Base-by-base conservation (phyloP, 768 basidiomycete species). In the Auriscalpium microsporum region DNA sequence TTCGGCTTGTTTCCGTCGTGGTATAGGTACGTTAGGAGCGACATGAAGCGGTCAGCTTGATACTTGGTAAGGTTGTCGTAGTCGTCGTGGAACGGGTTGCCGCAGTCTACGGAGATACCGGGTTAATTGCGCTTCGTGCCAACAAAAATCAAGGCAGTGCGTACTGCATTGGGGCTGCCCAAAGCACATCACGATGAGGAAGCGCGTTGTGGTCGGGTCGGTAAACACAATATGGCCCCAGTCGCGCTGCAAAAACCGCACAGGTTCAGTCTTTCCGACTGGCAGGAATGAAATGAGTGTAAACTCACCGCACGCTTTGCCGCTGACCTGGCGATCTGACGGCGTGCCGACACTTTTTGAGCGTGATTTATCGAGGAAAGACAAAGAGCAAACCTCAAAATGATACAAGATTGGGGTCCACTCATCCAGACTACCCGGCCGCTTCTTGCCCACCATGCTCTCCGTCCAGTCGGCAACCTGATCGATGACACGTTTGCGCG, bases 191-290 rank as follows among this genome's bases (percentile, higher is more conserved):
- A 71, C 67, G 8, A 69, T 58, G 2, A 71, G 64, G 45, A 66
- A 67, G 9, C 60, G 56, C 7, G 63, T 66, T 10, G 60, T 59
- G 1, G 67, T 69, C 34, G 53, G 14, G 42, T 69, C 65, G 5
- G 58, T 63, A 55, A 69, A 71, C 3, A 71, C 44, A 3, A 71
- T 52, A 63, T 71, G 67, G 9, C 69, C 69, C 68, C 69, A 69
- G 53, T 71, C 69, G 42, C 65, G 57, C 67, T 71, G 56, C 28
- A 28, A 28, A 21, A 28, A 28, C 28, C 28, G 44, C 14, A 0
- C 11, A 37, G 16, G n/a, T n/a, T 10, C 11, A 6, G 50, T n/a
- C 54, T 28, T 28, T 33, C n/a, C 9, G 35, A 21, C 13, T n/a
- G 16, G 9, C 36, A 16, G 49, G 7, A 4, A 19, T 23, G 52